Evolutionary conservation across 352 stramenopile genomes (phyloP).

Genomic region (Globisporangium sylvaticum): DNA sequence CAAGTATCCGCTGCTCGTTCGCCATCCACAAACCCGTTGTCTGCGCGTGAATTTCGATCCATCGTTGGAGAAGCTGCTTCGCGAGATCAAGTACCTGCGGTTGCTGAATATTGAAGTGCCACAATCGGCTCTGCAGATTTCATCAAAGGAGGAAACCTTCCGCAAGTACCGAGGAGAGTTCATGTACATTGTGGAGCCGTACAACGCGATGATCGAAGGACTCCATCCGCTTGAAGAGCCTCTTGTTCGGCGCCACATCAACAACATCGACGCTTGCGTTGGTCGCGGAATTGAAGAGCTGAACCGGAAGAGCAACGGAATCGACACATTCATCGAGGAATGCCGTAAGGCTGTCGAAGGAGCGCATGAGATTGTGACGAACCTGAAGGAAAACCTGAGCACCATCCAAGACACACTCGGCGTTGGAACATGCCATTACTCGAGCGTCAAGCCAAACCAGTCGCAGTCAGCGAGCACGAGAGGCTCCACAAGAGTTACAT

Average conservation of each 20-base stretch:
- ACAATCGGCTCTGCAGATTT: constrained; percentile 93
- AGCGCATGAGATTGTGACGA: constrained; percentile 93
- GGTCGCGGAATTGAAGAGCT: constrained; percentile 92
- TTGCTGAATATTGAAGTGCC: constrained; percentile 94
- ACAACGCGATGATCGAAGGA: constrained; percentile 96
- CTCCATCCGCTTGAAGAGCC: constrained; percentile 96
- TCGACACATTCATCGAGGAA: constrained; percentile 94
- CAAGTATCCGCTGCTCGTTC: constrained; percentile 91
- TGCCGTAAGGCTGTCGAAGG: constrained; percentile 78
- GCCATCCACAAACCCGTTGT: constrained; percentile 86
- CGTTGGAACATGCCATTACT: constrained; percentile 92
- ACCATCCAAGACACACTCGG: constrained; percentile 92
- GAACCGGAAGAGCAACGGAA: constrained; percentile 94
- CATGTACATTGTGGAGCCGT: constrained; percentile 97
- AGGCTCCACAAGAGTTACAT: constrained; percentile 93
- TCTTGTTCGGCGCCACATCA: constrained; percentile 92
- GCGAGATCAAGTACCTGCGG: constrained; percentile 98
- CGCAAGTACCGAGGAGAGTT: constrained; percentile 95
- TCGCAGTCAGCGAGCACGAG: constrained; percentile 95
- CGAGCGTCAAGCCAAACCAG: constrained; percentile 94
- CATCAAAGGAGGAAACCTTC: constrained; percentile 94
- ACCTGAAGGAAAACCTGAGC: constrained; percentile 96
- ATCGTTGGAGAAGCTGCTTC: constrained; percentile 93
- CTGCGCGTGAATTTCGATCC: constrained; percentile 98
- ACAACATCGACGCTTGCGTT: constrained; percentile 94